Percentiles rank a stretch among this genome's conserved stretches.
Conservation (phyloP, 164 flowering plant species). For the Amborella trichopoda region DNA sequence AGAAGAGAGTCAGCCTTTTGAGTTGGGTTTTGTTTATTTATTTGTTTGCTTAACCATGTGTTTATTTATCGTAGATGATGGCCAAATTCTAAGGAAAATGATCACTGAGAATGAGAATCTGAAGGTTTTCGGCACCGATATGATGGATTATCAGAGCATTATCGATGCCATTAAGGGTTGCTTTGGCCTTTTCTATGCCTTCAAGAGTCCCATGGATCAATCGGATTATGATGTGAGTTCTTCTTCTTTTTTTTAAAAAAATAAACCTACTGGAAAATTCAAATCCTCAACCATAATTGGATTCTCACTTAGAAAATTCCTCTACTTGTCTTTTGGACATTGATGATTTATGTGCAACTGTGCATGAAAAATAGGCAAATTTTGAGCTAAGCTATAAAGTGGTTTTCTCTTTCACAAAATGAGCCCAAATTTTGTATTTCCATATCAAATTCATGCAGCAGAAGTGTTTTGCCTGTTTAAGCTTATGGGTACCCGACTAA, state of each 20-base stretch:
- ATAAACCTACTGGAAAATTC: too few relatives aligned
- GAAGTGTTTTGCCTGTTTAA: not conserved
- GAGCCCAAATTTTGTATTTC: not conserved
- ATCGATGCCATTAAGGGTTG: constrained; percentile 57
- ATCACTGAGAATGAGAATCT: constrained; percentile 16
- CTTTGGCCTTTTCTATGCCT: constrained; percentile 70
- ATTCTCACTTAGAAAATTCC: too few relatives aligned
- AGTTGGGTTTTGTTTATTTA: not conserved
- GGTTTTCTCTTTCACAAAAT: not conserved
- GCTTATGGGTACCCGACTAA: not conserved
- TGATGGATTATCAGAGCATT: constrained; percentile 64
- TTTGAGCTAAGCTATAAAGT: too few relatives aligned
- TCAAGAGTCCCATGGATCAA: constrained; percentile 53
- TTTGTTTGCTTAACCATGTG: not conserved
- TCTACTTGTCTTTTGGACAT: too few relatives aligned
- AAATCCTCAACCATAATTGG: too few relatives aligned
- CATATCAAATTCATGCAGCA: not conserved
- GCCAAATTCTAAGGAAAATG: not conserved
- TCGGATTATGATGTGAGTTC: constrained; percentile 43
- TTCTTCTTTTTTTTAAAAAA: not conserved
- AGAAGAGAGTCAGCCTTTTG: not conserved
- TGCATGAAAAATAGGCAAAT: too few relatives aligned
- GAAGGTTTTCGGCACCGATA: constrained; percentile 45
- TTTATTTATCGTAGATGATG: not conserved
- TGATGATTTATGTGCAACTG: too few relatives aligned